Evolutionary conservation across 352 stramenopile species (phyloP), one percentile per base, ranked within the genome.

Genomic region (Phytophthora pistaciae): DNA sequence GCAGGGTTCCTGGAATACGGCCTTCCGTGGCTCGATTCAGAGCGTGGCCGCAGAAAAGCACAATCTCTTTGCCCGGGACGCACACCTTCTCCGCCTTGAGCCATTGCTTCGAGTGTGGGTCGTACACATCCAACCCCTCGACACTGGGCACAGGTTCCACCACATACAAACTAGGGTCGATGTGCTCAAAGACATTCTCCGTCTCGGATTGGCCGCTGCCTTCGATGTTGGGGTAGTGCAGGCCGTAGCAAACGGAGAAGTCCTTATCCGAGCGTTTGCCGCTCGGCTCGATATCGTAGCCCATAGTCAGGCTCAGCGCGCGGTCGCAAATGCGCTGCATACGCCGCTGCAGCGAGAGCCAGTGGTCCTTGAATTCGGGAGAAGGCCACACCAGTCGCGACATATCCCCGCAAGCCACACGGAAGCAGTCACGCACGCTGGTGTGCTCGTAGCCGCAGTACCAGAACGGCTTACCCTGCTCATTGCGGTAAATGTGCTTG

Each of bases 141-240:
- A 90, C 80, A 52, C 58, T 82, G 11, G 80, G 70, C 48, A 90
- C 82, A 38, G 82, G 82, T 48, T 90, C 82, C 29, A 83, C 79
- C 48, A 90, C 80, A 31, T 84, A 90, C 23, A 90, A 57, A 68
- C 82, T 90, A 36, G 82, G 82, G 56, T 90, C 82, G 14, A 90
- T 78, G 55, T 90, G 82, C 57, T 90, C 82, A n/a, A 87, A 90
- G 25, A 90, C 80, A 36, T 90, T 90, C 50, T 90, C 82, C 29
- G 56, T 75, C 36, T 83, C 70, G 10, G 80, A 90, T 66, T 88
- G 82, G 11, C 82, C 82, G 23, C 72, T 84, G 29, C 80, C 80
- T 14, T 72, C 65, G 33, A 70, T 85, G 52, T 90, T 90, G 16
- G 82, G 82, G 56, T 90, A 90, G 74, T 90, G 82, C 36, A 90